phyloP scores from a whole-genome alignment of 495 filamentous ascomycete genomes.

The Pseudoneurospora amorphoporcata region DNA sequence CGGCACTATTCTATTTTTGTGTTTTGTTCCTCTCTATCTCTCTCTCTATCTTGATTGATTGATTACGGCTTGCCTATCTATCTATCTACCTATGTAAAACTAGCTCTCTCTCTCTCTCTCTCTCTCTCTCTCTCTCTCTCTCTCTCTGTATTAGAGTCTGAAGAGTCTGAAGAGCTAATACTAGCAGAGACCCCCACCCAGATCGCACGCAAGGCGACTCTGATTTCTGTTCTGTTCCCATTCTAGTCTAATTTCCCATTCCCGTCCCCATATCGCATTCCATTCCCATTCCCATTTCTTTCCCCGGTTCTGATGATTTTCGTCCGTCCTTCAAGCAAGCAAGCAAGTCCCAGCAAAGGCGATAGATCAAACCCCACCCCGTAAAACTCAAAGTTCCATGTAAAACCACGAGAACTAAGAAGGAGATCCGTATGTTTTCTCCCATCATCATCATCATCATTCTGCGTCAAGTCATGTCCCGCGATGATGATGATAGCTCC shows the following conservation, averaged over 20 bases:
- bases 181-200: not conserved
- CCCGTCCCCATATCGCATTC: not conserved
- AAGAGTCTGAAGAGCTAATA: no score
- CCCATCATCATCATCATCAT: not conserved
- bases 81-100: not conserved
- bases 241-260: not conserved
- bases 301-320: not conserved
- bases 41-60: not conserved
- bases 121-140: no score
- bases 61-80: not conserved
- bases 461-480: not conserved
- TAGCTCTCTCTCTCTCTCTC: not conserved
- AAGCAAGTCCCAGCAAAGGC: not conserved
- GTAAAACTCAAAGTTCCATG: no score
- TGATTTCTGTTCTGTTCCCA: not conserved
- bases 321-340: no score
- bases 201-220: no score
- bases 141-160: no score
- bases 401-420: not conserved
- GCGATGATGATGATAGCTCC: no score
- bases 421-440: not conserved
- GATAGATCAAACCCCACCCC: not conserved
- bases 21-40: not conserved
- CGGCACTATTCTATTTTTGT: not conserved
- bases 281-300: no score